A percentile compares a stretch with the other conserved stretches of the same genome.
phyloP scores from a whole-genome alignment of 1,284 basidiomycete species.

The Xerocomus minutiporus region DNA sequence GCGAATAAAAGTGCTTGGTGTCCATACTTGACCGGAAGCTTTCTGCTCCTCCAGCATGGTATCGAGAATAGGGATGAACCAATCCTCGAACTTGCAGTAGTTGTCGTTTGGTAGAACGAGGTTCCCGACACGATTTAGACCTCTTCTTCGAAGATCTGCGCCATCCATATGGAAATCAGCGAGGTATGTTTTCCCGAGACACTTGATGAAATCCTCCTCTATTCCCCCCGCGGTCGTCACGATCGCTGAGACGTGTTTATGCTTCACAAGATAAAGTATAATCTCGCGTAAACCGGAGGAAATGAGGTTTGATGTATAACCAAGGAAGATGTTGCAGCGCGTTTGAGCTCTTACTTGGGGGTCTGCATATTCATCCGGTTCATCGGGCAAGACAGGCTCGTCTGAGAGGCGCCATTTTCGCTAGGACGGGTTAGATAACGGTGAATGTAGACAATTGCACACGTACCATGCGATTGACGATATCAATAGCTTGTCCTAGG shows the following conservation, averaged over 20 bases:
- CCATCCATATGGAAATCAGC: conserved; percentile 94
- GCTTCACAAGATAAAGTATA: conserved; percentile 89
- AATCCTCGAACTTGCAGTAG: conserved; percentile 99
- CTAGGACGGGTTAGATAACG: conserved; percentile 37
- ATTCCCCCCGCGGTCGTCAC: conserved; percentile 98
- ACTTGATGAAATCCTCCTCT: conserved; percentile 99
- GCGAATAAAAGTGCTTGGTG: conserved; percentile 90
- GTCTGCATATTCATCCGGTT: conserved; percentile 58
- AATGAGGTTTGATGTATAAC: conserved; percentile 98
- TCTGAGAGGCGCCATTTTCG: conserved; percentile 81
- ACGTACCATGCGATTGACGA: conserved; percentile 85
- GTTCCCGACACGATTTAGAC: conserved; percentile 98
- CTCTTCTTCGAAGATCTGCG: conserved; percentile 78
- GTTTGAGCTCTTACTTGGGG: conserved; percentile 62
- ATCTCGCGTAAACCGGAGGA: conserved; percentile 96
- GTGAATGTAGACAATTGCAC: conserved; percentile 3
- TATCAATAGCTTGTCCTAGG: conserved; percentile 82
- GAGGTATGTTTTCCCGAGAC: conserved; percentile 91
- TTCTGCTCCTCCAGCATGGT: conserved; percentile 88
- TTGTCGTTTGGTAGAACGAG: conserved; percentile 97
- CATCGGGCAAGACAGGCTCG: conserved; percentile 65
- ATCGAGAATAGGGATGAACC: conserved; percentile 94
- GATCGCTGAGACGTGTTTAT: conserved; percentile 85
- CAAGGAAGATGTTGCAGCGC: conserved; percentile 87
- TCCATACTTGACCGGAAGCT: conserved; percentile 74